These are phyloP conservation scores for Globisporangium echinulatum DNA, from an alignment of 352 stramenopile species.

Conservation along the genomic window DNA sequence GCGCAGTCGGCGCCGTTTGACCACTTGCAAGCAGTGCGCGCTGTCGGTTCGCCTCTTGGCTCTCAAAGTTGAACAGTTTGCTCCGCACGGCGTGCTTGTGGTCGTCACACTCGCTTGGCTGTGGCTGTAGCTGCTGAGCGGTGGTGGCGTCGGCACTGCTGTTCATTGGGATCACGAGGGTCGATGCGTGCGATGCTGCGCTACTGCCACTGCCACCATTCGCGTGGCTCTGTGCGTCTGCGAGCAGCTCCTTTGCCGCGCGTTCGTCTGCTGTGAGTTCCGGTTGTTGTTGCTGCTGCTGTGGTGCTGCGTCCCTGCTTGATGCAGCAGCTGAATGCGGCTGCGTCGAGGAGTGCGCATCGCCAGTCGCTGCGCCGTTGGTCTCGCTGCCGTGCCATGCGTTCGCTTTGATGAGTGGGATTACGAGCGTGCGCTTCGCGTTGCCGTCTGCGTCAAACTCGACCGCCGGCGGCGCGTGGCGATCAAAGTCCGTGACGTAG, in stretches of 20 bases:
- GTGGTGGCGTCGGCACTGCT: neutral
- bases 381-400: constrained; percentile 23
- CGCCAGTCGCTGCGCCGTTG: neutral
- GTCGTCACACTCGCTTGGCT: constrained; percentile 12
- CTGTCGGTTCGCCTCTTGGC: constrained; percentile 15
- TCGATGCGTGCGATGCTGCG: constrained; percentile 3
- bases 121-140: neutral
- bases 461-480: constrained; percentile 23
- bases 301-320: neutral
- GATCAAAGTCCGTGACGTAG: constrained; percentile 74
- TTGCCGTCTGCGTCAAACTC: constrained; percentile 17
- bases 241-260: constrained; percentile 34
- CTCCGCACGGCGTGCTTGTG: constrained; percentile 17
- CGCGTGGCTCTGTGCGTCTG: constrained; percentile 20
- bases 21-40: constrained; percentile 10
- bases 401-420: constrained; percentile 64
- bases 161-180: constrained; percentile 55
- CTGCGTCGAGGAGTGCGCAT: too few relatives aligned
- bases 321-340: too few relatives aligned
- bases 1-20: constrained; percentile 14
- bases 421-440: constrained; percentile 42
- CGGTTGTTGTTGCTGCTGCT: too few relatives aligned
- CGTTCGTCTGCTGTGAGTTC: constrained; percentile 26
- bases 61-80: constrained; percentile 34
- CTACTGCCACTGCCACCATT: neutral